phyloP scores from a whole-genome alignment of 179 eudicot genomes.

The Vitellaria paradoxa region DNA sequence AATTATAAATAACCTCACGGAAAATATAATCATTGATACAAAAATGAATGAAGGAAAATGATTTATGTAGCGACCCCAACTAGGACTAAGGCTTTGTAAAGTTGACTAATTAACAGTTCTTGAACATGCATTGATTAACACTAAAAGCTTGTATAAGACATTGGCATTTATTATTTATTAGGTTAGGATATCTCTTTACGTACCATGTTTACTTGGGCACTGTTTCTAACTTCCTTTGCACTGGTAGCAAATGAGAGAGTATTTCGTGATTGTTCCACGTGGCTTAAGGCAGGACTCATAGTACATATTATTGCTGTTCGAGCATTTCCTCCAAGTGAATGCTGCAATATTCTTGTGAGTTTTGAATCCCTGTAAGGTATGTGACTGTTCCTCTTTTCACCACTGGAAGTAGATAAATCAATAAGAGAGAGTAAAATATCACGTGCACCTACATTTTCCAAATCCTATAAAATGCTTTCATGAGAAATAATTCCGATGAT shows the following conservation, averaged over 20 bases:
- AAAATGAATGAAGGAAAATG: no score
- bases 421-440: neutral
- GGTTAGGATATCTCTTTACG: slow-evolving; percentile 17
- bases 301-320: slow-evolving; percentile 98
- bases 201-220: slow-evolving; percentile 93
- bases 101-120: neutral
- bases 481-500: neutral
- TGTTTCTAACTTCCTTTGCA: slow-evolving; percentile 95
- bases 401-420: slow-evolving; percentile 39
- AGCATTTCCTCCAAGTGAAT: slow-evolving; percentile 97
- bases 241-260: slow-evolving; percentile 85
- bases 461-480: neutral
- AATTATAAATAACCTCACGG: no score
- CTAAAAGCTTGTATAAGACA: neutral
- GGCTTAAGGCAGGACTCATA: slow-evolving; percentile 93
- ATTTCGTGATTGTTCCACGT: slow-evolving; percentile 90
- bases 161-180: neutral
- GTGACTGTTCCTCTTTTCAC: slow-evolving; percentile 74
- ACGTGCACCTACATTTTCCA: neutral
- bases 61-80: no score
- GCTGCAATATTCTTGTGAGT: slow-evolving; percentile 89
- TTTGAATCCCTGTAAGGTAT: slow-evolving; percentile 97
- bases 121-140: neutral
- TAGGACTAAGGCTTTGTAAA: no score
- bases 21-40: no score